Conservation (phyloP, 495 filamentous ascomycete species). For the Penicillium herquei region DNA sequence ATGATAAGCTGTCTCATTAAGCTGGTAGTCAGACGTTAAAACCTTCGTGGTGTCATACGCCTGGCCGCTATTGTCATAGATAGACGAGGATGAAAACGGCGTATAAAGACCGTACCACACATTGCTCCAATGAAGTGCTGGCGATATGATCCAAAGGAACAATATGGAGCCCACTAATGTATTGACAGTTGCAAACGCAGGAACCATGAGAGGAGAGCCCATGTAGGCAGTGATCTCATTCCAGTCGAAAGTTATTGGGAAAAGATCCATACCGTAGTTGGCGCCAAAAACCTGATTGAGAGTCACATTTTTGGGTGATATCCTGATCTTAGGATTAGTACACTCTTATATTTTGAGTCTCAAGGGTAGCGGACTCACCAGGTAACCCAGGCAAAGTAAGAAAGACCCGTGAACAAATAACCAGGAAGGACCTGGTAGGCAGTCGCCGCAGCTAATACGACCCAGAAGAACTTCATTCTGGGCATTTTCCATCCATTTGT, state of each 20-base stretch:
- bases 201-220: conserved; percentile 64
- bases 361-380: conserved; percentile 20
- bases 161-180: conserved; percentile 54
- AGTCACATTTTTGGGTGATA: conserved; percentile 48
- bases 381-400: conserved; percentile 46
- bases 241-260: conserved; percentile 70
- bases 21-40: conserved; percentile 50
- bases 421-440: conserved; percentile 61
- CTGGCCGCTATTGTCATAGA: conserved; percentile 58
- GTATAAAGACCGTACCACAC: conserved; percentile 51
- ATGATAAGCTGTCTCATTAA: conserved; percentile 52
- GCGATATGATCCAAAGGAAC: conserved; percentile 52
- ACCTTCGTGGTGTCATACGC: conserved; percentile 55
- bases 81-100: conserved; percentile 53
- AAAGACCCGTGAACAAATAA: conserved; percentile 45
- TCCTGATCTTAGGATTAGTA: conserved; percentile 9
- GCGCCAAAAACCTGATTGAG: conserved; percentile 62
- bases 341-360: too few relatives aligned
- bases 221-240: conserved; percentile 64
- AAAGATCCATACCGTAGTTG: conserved; percentile 56
- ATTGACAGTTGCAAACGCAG: conserved; percentile 63
- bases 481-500: conserved; percentile 65
- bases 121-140: conserved; percentile 52
- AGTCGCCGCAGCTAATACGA: conserved; percentile 56
- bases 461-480: conserved; percentile 64